Conservation (phyloP, 192 early-diverging fungal genomes). For the Pilobolus umbonatus region DNA sequence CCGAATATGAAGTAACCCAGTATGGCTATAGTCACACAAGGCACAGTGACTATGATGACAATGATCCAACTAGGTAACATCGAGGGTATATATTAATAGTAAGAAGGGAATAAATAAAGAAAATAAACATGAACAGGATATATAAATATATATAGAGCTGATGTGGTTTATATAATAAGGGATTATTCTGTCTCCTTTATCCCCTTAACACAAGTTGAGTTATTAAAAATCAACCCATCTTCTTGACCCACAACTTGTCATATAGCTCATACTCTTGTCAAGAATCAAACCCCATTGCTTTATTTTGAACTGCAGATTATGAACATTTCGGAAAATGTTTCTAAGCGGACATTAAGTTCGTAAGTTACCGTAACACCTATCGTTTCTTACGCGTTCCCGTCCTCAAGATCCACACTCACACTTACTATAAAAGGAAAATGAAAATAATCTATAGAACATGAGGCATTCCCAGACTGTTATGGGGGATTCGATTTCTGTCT, state of each 20-base stretch:
- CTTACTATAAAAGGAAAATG: not conserved
- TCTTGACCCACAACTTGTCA: no score
- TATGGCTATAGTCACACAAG: not conserved
- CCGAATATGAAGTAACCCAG: conserved; percentile 2
- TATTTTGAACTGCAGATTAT: conserved; percentile 15
- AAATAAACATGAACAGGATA: not conserved
- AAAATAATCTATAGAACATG: no score
- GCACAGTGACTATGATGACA: not conserved
- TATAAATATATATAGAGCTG: no score
- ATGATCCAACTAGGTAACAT: not conserved
- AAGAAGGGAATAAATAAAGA: not conserved
- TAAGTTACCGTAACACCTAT: conserved; percentile 15
- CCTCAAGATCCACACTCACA: conserved; percentile 22
- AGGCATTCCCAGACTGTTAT: no score
- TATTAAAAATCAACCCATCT: no score
- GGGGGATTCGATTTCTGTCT: no score
- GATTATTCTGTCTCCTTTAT: no score
- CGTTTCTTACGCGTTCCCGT: conserved; percentile 35
- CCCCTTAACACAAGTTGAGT: no score
- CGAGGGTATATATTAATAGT: not conserved
- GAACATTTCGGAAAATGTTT: conserved; percentile 16
- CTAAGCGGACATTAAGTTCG: conserved; percentile 23
- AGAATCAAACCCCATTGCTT: no score
- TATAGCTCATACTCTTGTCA: no score
- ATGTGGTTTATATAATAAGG: no score